phyloP scores from a whole-genome alignment of 768 basidiomycete species.

The Phlebiopsis gigantea region DNA sequence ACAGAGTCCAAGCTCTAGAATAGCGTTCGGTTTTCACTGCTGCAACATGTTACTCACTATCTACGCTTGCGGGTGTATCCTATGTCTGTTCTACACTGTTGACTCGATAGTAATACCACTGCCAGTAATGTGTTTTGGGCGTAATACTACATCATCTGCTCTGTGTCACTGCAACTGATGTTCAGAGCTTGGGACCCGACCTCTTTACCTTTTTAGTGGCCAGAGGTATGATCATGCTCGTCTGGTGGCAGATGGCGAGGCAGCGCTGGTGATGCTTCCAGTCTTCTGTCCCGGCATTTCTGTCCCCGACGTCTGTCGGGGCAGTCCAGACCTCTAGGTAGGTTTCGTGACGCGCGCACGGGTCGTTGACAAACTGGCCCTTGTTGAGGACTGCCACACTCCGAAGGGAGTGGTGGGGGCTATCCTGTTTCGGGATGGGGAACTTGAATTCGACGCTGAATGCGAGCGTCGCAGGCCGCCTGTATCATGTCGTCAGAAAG shows the following conservation, averaged over 20 bases:
- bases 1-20: background rate
- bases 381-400: conserved; percentile 53
- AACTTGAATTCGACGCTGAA: conserved; percentile 59
- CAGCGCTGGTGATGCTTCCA: background rate
- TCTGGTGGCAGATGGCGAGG: background rate
- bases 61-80: background rate
- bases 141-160: background rate
- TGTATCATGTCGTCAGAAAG: conserved; percentile 16
- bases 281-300: background rate
- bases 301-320: background rate
- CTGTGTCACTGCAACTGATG: too few relatives aligned
- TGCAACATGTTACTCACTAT: background rate
- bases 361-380: conserved; percentile 46
- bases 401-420: conserved; percentile 34
- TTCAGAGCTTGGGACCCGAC: too few relatives aligned
- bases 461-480: conserved; percentile 60
- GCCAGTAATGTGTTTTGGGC: background rate
- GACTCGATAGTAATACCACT: background rate
- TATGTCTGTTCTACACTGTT: background rate
- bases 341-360: background rate
- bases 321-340: conserved; percentile 4
- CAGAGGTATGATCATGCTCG: background rate
- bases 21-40: background rate
- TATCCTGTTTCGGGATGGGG: conserved; percentile 43
- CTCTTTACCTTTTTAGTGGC: too few relatives aligned